Percentiles rank a stretch among this genome's conserved stretches.
Evolutionary conservation across 768 basidiomycete genomes (phyloP).

Genomic region (Lentinula aciculospora): DNA sequence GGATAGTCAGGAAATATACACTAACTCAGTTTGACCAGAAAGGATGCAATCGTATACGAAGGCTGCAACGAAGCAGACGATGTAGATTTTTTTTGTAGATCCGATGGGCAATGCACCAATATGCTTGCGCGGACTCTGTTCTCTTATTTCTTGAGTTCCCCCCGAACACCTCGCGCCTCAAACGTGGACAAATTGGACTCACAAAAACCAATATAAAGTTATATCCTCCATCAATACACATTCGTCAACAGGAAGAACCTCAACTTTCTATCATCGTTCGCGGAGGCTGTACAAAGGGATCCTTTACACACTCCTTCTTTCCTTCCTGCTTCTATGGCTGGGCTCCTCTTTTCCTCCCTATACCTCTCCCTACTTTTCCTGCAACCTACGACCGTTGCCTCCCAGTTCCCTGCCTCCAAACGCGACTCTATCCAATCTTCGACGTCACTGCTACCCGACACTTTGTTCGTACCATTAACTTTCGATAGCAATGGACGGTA

Average conservation of each 20-base stretch:
- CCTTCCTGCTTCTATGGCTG: neutral
- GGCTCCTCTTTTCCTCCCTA: neutral
- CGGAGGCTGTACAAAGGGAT: neutral
- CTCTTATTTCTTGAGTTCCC: neutral
- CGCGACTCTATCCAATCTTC: neutral
- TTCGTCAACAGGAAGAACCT: neutral
- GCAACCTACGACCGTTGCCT: neutral
- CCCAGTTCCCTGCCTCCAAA: neutral
- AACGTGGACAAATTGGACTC: neutral
- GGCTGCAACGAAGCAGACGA: no score
- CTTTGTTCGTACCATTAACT: neutral
- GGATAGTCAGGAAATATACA: no score
- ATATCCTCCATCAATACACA: neutral
- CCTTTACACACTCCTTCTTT: neutral
- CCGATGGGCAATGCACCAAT: no score
- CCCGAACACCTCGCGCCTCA: neutral
- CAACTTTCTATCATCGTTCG: neutral
- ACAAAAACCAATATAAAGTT: neutral
- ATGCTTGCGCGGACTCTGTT: no score
- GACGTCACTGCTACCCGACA: neutral
- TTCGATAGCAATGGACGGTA: neutral
- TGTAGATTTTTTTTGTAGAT: no score
- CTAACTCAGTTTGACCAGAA: no score
- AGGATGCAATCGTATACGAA: no score
- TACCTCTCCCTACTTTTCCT: neutral